These are phyloP conservation scores for Beauveria bassiana DNA, from an alignment of 2,329 filamentous ascomycete genomes.

Conservation along the genomic window DNA sequence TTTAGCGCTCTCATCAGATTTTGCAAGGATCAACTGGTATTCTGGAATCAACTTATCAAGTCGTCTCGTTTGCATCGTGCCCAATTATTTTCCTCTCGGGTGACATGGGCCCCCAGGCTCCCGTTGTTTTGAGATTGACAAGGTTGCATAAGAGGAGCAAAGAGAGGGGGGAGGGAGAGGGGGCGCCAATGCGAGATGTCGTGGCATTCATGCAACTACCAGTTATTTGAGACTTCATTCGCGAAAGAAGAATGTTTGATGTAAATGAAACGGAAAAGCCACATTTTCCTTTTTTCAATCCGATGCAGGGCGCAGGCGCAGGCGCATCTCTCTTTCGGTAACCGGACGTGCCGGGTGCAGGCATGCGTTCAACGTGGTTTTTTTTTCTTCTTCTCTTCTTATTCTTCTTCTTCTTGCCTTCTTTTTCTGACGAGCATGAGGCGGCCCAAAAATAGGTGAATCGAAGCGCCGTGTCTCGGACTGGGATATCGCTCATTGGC, in stretches of 20 bases:
- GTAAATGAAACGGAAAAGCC: neutral
- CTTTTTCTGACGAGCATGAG: neutral
- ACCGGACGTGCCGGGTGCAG: neutral
- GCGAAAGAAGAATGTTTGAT: neutral
- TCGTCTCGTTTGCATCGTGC: neutral
- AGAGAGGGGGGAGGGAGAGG: neutral
- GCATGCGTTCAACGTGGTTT: neutral
- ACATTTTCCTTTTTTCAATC: neutral
- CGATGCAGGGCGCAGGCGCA: no score
- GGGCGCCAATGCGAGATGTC: neutral
- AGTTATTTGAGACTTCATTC: neutral
- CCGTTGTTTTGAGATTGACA: conserved; percentile 3
- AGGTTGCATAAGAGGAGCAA: neutral
- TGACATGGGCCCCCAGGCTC: neutral
- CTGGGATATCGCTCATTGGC: neutral
- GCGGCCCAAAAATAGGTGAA: conserved; percentile 8
- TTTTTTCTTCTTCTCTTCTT: neutral
- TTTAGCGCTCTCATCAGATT: no score
- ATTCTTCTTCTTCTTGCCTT: neutral
- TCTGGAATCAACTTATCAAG: no score
- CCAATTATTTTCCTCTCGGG: neutral
- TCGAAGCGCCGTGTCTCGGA: conserved; percentile 2
- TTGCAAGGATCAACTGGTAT: no score
- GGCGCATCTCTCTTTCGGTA: neutral
- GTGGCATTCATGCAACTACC: neutral